Evolutionary conservation across 495 filamentous ascomycete genomes (phyloP).

Genomic region (Lichenothelia convexa): DNA sequence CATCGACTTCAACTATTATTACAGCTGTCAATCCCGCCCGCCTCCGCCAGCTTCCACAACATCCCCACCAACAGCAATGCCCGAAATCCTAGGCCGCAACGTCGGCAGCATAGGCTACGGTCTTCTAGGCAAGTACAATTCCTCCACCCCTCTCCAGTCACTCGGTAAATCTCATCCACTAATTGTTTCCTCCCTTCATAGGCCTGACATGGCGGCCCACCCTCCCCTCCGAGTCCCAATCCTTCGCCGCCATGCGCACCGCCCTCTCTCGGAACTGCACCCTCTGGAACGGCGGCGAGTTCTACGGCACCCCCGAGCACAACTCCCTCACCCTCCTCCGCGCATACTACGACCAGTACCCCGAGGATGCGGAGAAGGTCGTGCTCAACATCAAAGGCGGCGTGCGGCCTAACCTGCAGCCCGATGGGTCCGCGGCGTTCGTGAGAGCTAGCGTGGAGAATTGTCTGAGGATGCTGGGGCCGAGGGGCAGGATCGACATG

Average conservation of each 20-base stretch:
- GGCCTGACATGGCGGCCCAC: constrained; percentile 55
- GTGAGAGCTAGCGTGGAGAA: constrained; percentile 51
- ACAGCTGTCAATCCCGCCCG: no score
- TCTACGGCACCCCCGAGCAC: constrained; percentile 55
- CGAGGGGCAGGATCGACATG: constrained; percentile 65
- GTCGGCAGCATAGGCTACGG: constrained; percentile 20
- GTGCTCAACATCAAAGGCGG: constrained; percentile 49
- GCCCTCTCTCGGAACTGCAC: constrained; percentile 46
- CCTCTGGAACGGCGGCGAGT: constrained; percentile 68
- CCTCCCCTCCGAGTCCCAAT: constrained; percentile 37
- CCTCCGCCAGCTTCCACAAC: no score
- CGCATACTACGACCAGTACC: constrained; percentile 47
- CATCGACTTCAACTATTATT: no score
- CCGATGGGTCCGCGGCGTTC: constrained; percentile 45
- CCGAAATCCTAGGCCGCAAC: constrained; percentile 11
- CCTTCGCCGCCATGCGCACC: constrained; percentile 49
- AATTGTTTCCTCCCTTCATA: constrained; percentile 10
- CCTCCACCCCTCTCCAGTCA: no score
- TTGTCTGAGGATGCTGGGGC: constrained; percentile 40
- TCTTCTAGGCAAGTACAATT: constrained; percentile 17
- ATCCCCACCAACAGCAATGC: no score
- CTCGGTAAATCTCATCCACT: no score
- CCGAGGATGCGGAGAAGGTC: constrained; percentile 47
- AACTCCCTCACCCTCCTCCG: constrained; percentile 49
- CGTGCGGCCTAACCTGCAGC: constrained; percentile 17